Evolutionary conservation across 768 basidiomycete genomes (phyloP).

Genomic region (Rhodotorula babjevae): DNA sequence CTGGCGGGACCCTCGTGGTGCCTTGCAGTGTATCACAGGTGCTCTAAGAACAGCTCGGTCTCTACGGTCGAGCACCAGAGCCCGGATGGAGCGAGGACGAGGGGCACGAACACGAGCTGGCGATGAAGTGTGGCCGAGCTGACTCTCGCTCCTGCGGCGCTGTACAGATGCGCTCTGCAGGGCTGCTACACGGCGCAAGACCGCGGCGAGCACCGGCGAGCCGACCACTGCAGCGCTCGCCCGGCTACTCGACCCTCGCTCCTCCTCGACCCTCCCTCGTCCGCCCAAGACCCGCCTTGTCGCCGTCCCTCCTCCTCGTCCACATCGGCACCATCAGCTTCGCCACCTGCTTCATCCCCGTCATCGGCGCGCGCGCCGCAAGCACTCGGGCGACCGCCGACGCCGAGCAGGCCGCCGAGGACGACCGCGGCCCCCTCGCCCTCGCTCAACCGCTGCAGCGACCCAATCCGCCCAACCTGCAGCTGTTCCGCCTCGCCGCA

Average conservation of each 20-base stretch:
- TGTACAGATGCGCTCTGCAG: background rate
- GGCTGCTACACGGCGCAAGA: background rate
- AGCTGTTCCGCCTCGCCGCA: conserved; percentile 4
- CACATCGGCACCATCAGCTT: conserved; percentile 25
- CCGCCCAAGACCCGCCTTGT: background rate
- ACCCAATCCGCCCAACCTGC: conserved; percentile 1
- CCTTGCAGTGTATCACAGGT: too few species aligned
- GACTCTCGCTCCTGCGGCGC: background rate
- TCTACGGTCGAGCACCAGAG: too few species aligned
- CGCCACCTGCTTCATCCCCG: conserved; percentile 21
- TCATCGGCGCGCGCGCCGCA: conserved; percentile 11
- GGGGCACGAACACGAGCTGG: too few species aligned
- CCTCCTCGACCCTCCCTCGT: background rate
- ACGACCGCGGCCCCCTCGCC: background rate
- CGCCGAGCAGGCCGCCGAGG: background rate
- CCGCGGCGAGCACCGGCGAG: background rate
- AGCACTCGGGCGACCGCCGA: background rate
- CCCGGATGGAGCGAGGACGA: too few species aligned
- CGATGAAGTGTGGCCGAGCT: background rate
- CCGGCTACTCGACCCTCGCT: conserved; percentile 10
- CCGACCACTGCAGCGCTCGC: background rate
- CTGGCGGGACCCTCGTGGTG: too few species aligned
- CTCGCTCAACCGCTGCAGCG: conserved; percentile 21
- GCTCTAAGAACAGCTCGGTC: too few species aligned
- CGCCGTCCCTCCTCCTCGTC: conserved; percentile 28